Conservation (phyloP, 202 grass and related monocot species). For the Miscanthus sacchariflorus region DNA sequence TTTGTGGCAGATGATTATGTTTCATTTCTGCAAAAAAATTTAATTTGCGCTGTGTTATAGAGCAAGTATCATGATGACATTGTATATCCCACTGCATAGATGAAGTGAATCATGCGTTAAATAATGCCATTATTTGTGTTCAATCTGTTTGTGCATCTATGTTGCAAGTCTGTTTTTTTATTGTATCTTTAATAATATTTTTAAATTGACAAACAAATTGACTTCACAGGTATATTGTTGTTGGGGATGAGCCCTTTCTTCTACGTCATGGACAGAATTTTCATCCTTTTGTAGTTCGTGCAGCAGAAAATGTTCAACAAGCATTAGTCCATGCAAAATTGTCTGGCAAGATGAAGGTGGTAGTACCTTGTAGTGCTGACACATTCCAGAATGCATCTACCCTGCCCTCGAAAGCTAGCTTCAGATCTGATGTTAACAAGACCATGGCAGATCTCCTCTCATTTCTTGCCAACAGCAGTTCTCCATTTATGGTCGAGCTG, state of each 20-base stretch:
- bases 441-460: conserved; percentile 85
- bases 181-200: neutral
- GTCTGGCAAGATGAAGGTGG: conserved; percentile 80
- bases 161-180: neutral
- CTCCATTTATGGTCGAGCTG: conserved; percentile 84
- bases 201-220: conserved; percentile 20
- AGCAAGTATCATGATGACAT: neutral
- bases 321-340: conserved; percentile 73
- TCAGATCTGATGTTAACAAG: conserved; percentile 86
- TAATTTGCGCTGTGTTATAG: neutral
- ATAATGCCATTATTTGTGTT: conserved; percentile 2
- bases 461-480: conserved; percentile 81
- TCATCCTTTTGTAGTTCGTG: conserved; percentile 73
- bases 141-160: neutral
- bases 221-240: conserved; percentile 72
- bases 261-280: conserved; percentile 65
- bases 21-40: neutral
- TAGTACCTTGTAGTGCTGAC: conserved; percentile 79
- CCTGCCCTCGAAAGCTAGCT: conserved; percentile 75
- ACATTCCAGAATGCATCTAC: conserved; percentile 71
- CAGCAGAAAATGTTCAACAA: conserved; percentile 77
- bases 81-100: neutral
- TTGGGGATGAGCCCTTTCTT: conserved; percentile 91
- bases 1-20: neutral
- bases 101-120: neutral